A percentile compares a stretch with the other conserved stretches of the same genome.
These are phyloP conservation scores for Starmerella apicola DNA, from an alignment of 805 yeast species.

Conservation along the genomic window DNA sequence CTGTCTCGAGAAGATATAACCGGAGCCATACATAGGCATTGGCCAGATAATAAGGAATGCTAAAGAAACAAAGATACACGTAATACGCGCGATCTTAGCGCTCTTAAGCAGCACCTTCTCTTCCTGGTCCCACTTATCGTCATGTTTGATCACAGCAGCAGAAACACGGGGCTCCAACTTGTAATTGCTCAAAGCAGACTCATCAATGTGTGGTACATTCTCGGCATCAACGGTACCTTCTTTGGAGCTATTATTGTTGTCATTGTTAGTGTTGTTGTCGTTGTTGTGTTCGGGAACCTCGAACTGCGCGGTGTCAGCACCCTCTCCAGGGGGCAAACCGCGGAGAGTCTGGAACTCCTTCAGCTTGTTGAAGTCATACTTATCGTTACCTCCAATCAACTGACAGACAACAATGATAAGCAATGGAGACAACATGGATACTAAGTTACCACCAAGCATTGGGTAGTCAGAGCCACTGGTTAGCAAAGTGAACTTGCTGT, in stretches of 20 bases:
- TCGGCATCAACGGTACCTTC: conserved; percentile 7
- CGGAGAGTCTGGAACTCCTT: conserved; percentile 44
- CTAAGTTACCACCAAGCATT: conserved; percentile 81
- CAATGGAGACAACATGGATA: conserved; percentile 63
- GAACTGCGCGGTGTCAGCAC: too few relatives aligned
- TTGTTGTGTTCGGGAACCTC: too few relatives aligned
- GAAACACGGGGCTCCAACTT: conserved; percentile 7
- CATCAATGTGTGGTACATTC: too few relatives aligned
- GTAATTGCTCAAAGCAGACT: neutral
- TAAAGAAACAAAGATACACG: conserved; percentile 51
- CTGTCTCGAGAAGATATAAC: conserved; percentile 57
- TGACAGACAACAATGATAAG: conserved; percentile 58
- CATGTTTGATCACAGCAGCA: conserved; percentile 9
- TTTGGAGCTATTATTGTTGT: conserved; percentile 4
- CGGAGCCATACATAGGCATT: conserved; percentile 84
- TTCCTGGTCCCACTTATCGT: conserved; percentile 32
- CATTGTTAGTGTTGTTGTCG: conserved; percentile 1
- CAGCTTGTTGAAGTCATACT: conserved; percentile 60
- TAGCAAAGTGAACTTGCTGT: conserved; percentile 41
- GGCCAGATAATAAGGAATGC: conserved; percentile 72
- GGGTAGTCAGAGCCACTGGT: conserved; percentile 64
- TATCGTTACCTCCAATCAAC: conserved; percentile 49
- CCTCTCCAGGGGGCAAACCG: conserved; percentile 18
- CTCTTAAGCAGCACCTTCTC: conserved; percentile 40
- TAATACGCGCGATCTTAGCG: conserved; percentile 46